Conservation (phyloP, 2,329 filamentous ascomycete genomes). For the Diplocarpon rosae region DNA sequence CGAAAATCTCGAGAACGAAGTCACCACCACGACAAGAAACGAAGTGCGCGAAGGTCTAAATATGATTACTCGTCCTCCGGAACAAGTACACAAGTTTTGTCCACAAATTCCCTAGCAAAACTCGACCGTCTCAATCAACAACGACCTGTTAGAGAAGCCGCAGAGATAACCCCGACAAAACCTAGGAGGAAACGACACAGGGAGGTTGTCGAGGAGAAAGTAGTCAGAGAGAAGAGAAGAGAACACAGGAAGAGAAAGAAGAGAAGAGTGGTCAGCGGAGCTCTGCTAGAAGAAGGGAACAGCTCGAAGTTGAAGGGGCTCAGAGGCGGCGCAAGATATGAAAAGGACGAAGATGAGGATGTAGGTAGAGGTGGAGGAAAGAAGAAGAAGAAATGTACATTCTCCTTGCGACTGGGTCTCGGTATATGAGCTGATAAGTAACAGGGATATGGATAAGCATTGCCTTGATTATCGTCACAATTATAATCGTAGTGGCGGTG, state of each 20-base stretch:
- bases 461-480: constrained; percentile 41
- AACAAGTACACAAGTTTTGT: constrained; percentile 22
- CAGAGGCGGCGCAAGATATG: constrained; percentile 33
- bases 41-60: constrained; percentile 16
- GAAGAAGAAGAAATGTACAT: constrained; percentile 51
- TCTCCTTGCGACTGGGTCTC: not conserved
- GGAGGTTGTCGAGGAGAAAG: constrained; percentile 20
- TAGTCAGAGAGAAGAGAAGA: constrained; percentile 20
- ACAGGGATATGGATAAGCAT: constrained; percentile 36
- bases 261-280: constrained; percentile 54
- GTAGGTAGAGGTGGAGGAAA: constrained; percentile 28
- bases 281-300: constrained; percentile 57
- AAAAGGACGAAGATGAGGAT: constrained; percentile 33
- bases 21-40: constrained; percentile 13
- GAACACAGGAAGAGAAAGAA: constrained; percentile 31
- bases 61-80: constrained; percentile 16
- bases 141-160: constrained; percentile 7
- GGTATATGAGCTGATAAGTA: constrained; percentile 9
- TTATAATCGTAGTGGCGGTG: constrained; percentile 58
- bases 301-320: constrained; percentile 40
- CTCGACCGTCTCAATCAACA: constrained; percentile 25
- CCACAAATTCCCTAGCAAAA: constrained; percentile 24
- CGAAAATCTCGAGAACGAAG: constrained; percentile 20
- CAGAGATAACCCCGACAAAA: constrained; percentile 20
- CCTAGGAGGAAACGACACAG: constrained; percentile 16